Percentiles rank a stretch among this genome's conserved stretches.
Conservation (phyloP, 768 basidiomycete species). For the Baorangia bicolor region DNA sequence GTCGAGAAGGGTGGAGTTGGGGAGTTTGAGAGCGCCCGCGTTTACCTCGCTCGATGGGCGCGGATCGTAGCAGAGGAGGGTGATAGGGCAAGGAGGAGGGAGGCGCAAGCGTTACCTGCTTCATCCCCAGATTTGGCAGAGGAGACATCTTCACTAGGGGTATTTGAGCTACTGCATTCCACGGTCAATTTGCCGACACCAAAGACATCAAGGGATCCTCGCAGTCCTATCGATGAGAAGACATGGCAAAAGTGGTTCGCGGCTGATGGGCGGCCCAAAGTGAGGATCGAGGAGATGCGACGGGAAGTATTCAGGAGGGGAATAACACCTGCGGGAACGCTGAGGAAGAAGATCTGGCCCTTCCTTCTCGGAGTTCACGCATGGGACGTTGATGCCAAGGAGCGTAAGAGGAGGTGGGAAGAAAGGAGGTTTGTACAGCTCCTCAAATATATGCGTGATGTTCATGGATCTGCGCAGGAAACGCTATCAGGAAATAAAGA, state of each 20-base stretch:
- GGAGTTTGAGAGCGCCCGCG: constrained; percentile 93
- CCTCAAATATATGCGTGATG: background rate
- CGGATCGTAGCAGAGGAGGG: constrained; percentile 97
- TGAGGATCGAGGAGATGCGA: constrained; percentile 68
- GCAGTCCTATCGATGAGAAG: constrained; percentile 69
- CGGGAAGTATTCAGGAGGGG: constrained; percentile 80
- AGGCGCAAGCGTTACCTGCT: constrained; percentile 67
- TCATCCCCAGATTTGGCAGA: constrained; percentile 49
- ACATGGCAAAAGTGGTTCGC: constrained; percentile 81
- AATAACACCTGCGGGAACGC: constrained; percentile 46
- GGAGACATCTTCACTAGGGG: constrained; percentile 74
- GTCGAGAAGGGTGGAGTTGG: constrained; percentile 91
- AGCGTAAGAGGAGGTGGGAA: constrained; percentile 62
- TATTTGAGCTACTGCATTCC: constrained; percentile 83
- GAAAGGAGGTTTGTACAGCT: constrained; percentile 51
- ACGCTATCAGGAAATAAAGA: constrained; percentile 68
- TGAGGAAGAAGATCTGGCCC: constrained; percentile 85
- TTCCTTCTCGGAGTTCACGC: constrained; percentile 81
- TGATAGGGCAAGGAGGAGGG: constrained; percentile 79
- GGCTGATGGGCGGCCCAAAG: constrained; percentile 62
- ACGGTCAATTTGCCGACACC: constrained; percentile 80
- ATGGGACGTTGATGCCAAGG: constrained; percentile 69
- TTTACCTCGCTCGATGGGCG: constrained; percentile 97
- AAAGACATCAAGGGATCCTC: constrained; percentile 77
- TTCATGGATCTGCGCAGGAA: constrained; percentile 42